Conservation (phyloP, 2,329 filamentous ascomycete genomes). For the Cordyceps farinosa region DNA sequence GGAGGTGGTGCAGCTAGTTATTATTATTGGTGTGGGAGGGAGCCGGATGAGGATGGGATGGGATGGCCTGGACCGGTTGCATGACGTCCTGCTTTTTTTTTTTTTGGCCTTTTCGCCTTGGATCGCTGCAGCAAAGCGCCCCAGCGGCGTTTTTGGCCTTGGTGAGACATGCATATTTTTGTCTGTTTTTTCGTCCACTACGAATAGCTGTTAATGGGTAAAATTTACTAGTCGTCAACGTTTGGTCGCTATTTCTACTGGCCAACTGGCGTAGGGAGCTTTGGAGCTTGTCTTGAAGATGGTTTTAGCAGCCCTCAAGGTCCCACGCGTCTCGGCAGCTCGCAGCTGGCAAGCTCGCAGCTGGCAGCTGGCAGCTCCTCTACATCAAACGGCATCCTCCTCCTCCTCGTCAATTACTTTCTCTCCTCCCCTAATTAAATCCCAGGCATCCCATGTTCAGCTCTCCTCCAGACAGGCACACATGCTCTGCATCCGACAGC, state of each 20-base stretch:
- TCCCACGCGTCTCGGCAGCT: not conserved
- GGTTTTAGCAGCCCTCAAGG: not conserved
- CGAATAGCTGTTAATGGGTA: no score
- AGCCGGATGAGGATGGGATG: constrained; percentile 14
- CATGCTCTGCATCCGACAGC: not conserved
- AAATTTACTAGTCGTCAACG: no score
- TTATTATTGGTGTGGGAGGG: constrained; percentile 3
- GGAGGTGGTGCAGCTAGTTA: not conserved
- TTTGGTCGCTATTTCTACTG: no score
- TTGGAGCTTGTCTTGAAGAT: no score
- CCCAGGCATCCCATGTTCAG: not conserved
- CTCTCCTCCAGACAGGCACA: no score
- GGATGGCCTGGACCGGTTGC: not conserved
- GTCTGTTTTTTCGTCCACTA: no score
- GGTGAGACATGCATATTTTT: no score
- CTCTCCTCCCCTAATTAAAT: not conserved
- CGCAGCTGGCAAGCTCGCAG: not conserved
- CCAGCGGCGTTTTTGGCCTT: no score
- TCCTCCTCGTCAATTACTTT: not conserved
- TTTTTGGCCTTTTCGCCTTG: not conserved
- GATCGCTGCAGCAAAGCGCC: not conserved
- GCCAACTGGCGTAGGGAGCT: no score
- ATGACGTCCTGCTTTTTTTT: not conserved
- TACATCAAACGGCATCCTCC: not conserved
- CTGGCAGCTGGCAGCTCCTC: not conserved